These are phyloP conservation scores for Exobasidium cylindrosporum DNA, from an alignment of 1,284 basidiomycete genomes.

Conservation along the genomic window DNA sequence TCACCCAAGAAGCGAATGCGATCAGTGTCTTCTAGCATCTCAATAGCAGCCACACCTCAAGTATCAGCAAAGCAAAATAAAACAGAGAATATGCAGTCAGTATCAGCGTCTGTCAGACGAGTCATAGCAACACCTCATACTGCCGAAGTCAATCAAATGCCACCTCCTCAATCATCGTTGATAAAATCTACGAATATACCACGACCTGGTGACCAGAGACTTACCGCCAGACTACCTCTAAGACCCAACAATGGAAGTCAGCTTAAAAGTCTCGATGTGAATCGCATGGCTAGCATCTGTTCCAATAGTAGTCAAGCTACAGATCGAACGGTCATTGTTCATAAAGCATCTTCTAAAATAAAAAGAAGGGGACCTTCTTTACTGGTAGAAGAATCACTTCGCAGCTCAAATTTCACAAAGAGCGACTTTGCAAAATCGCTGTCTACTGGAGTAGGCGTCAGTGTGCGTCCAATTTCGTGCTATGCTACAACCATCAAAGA, in stretches of 20 bases:
- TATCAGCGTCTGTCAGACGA: background rate
- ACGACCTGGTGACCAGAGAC: background rate
- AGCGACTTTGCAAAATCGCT: constrained; percentile 1
- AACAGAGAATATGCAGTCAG: background rate
- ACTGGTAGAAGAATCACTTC: background rate
- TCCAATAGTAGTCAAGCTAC: constrained; percentile 6
- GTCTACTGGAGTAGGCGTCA: constrained; percentile 5
- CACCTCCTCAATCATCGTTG: background rate
- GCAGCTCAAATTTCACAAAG: background rate
- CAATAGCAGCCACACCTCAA: constrained; percentile 4
- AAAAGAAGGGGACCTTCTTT: constrained; percentile 6
- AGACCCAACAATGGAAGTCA: background rate
- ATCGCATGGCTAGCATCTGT: background rate
- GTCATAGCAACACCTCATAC: background rate
- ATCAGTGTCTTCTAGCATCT: background rate
- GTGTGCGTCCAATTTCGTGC: background rate
- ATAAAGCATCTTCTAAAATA: background rate
- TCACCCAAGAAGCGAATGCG: background rate
- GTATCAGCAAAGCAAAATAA: background rate
- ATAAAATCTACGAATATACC: background rate
- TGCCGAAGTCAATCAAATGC: background rate
- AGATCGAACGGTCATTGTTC: background rate
- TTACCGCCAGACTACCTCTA: background rate
- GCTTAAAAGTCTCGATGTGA: background rate
- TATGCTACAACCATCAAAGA: background rate